These are phyloP conservation scores for Lumnitzera littorea DNA, from an alignment of 345 rosid species.

Conservation along the genomic window DNA sequence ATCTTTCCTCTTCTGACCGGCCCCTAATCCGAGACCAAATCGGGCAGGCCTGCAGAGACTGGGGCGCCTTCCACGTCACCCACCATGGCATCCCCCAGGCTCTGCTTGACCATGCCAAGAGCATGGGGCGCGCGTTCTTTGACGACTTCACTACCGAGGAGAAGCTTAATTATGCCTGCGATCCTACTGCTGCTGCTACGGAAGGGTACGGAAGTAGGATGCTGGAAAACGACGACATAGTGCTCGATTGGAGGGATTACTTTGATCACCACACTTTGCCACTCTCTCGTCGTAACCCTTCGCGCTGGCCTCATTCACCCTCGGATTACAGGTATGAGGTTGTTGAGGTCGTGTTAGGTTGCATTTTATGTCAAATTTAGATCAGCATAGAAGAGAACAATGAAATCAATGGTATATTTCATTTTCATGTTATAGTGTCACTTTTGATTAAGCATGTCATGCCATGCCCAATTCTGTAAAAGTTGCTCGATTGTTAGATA, in stretches of 20 bases:
- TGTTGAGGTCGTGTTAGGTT: no score
- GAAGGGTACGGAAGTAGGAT: conserved; percentile 82
- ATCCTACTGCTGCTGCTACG: conserved; percentile 53
- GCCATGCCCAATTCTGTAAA: no score
- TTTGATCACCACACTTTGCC: conserved; percentile 87
- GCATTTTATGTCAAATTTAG: no score
- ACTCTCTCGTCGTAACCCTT: conserved; percentile 62
- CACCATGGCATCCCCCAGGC: conserved; percentile 59
- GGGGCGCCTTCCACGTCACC: conserved; percentile 86
- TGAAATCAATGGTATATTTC: no score
- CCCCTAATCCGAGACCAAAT: conserved; percentile 24
- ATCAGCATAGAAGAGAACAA: no score
- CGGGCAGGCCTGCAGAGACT: conserved; percentile 49
- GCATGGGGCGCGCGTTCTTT: conserved; percentile 49
- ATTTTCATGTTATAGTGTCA: no score
- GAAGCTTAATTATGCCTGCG: conserved; percentile 71
- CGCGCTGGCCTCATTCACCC: conserved; percentile 65
- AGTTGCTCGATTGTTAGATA: no score
- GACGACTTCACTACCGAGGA: conserved; percentile 40
- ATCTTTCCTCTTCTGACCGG: conserved; percentile 25
- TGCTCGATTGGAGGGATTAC: conserved; percentile 93
- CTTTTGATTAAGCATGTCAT: no score
- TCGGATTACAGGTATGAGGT: conserved; percentile 48
- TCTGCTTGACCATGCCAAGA: conserved; percentile 38
- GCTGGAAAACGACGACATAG: conserved; percentile 38